Conservation (phyloP, 192 early-diverging fungal species). For the Funneliformis mosseae region DNA sequence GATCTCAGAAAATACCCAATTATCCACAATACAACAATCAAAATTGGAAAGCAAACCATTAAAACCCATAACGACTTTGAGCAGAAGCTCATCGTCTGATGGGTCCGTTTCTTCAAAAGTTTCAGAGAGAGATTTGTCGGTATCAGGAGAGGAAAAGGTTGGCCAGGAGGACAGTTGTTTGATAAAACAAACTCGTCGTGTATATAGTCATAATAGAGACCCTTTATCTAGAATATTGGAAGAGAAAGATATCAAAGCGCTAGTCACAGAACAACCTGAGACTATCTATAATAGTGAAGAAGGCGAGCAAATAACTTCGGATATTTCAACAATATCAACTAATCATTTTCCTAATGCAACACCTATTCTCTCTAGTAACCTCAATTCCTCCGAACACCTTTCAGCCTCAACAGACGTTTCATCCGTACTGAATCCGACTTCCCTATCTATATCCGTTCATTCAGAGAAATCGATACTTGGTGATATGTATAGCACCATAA, state of each 20-base stretch:
- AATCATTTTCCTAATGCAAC: background rate
- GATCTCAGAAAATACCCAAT: background rate
- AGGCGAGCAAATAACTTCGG: background rate
- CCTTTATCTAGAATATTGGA: background rate
- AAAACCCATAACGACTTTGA: background rate
- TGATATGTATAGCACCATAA: background rate
- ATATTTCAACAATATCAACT: background rate
- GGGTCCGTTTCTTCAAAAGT: background rate
- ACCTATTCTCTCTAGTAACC: background rate
- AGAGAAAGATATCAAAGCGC: constrained; percentile 12
- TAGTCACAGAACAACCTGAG: background rate
- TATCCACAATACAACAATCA: constrained; percentile 8
- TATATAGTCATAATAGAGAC: constrained; percentile 35
- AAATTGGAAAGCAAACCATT: constrained; percentile 15
- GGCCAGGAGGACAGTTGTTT: constrained; percentile 18
- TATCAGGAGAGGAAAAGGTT: constrained; percentile 8
- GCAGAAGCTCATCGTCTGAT: constrained; percentile 25
- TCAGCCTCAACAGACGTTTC: background rate
- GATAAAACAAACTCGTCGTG: constrained; percentile 28
- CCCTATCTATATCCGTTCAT: constrained; percentile 1
- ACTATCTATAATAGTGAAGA: background rate
- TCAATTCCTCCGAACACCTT: background rate
- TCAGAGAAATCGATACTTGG: constrained; percentile 22
- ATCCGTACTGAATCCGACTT: background rate
- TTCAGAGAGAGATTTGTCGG: background rate